Evolutionary conservation across 352 stramenopile species (phyloP), one percentile per base, ranked within the genome.

Genomic region (Globisporangium middletonii): DNA sequence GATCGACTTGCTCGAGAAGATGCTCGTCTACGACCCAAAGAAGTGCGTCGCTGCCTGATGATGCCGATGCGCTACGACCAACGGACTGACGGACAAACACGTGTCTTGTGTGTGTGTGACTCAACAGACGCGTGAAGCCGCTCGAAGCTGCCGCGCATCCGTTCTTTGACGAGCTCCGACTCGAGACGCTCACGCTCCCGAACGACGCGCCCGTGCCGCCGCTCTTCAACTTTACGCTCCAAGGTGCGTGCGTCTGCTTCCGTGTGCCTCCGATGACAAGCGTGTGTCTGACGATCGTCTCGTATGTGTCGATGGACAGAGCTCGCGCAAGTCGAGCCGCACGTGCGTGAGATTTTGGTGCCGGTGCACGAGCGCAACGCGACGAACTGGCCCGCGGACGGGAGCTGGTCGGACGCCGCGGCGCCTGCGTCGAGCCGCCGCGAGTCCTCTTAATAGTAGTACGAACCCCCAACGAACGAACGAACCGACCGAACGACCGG

Each of bases 151-250:
- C 88, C 52, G 88, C 87, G 4, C 97, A 99, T 73, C 74, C 91
- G 19, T 99, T 99, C 69, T 99, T 99, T 66, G 96, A 99, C 64
- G 97, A 99, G 65, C 77, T 99, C 28, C 80, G 96, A 47, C 72
- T 96, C 64, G 74, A 89, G 59, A 65, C 69, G 42, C 59, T 94
- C 33, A 73, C 70, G 43, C 71, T 99, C 26, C 96, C 96, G 27
- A 86, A 95, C 58, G 78, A 94, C 41, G 68, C 74, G n/a, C 63
- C 84, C 0, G 65, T 92, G 15, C 87, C 89, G 1, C 77, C 86
- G 48, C 70, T 98, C 13, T 98, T 98, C 79, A 95, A 98, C 76
- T 98, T 98, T 75, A 97, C 93, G 23, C 68, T 87, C 58, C 73
- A 94, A 85, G 85, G 85, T 95, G 64, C 37, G 63, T 26, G 6